These are phyloP conservation scores for Elongisporangium undulatum DNA, from an alignment of 352 stramenopile genomes.

Conservation along the genomic window DNA sequence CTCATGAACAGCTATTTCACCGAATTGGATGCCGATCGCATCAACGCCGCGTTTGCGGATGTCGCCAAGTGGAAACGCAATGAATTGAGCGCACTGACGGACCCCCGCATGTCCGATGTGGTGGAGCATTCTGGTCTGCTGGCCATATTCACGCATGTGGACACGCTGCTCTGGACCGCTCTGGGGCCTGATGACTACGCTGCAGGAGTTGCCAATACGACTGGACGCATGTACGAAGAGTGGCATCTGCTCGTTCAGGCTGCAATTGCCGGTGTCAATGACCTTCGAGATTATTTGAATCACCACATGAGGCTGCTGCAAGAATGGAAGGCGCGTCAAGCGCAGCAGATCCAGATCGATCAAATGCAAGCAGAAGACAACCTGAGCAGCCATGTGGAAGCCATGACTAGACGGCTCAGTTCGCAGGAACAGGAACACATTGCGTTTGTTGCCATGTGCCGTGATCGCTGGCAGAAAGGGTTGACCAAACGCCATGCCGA, in stretches of 20 bases:
- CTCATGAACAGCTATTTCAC: conserved; percentile 60
- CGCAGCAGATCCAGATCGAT: conserved; percentile 21
- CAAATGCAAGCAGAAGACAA: conserved; percentile 40
- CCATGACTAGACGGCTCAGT: conserved; percentile 7
- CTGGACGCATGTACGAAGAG: conserved; percentile 42
- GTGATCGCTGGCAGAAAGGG: conserved; percentile 36
- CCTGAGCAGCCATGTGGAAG: conserved; percentile 14
- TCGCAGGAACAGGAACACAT: conserved; percentile 19
- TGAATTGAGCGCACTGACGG: conserved; percentile 28
- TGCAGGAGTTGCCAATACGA: conserved; percentile 17
- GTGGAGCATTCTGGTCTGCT: conserved; percentile 36
- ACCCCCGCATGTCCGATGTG: conserved; percentile 30
- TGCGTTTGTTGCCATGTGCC: conserved; percentile 23
- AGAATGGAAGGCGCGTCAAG: conserved; percentile 22
- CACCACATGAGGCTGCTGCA: conserved; percentile 33
- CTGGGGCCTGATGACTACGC: conserved; percentile 56
- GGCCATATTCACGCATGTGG: conserved; percentile 19
- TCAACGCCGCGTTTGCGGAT: conserved; percentile 30
- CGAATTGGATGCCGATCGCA: conserved; percentile 39
- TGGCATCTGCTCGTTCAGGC: conserved; percentile 33
- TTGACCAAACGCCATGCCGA: conserved; percentile 32
- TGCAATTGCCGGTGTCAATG: conserved; percentile 19
- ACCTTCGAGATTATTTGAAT: conserved; percentile 25
- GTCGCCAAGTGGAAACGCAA: conserved; percentile 29
- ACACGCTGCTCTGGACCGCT: conserved; percentile 24